Evolutionary conservation across 768 basidiomycete genomes (phyloP).

Genomic region (Suillus subluteus): DNA sequence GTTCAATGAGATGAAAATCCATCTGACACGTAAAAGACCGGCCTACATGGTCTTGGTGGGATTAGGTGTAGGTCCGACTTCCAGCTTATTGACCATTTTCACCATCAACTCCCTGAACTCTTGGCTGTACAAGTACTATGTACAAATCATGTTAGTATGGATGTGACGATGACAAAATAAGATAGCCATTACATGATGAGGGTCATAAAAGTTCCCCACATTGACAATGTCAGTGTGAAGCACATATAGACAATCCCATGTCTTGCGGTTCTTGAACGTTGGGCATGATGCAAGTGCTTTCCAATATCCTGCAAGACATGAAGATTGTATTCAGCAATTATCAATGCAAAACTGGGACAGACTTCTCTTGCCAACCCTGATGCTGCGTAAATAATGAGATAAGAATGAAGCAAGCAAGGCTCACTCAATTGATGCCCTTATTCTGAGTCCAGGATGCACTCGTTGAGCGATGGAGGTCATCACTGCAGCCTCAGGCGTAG

Average conservation of each 20-base stretch:
- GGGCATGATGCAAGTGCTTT: conserved; percentile 13
- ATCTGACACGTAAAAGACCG: too few relatives aligned
- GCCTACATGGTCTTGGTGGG: background rate
- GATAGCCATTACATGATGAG: background rate
- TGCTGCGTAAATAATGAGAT: too few relatives aligned
- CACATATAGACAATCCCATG: conserved; percentile 15
- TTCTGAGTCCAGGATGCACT: too few relatives aligned
- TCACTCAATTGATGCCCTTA: too few relatives aligned
- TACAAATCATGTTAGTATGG: background rate
- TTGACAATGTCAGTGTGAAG: conserved; percentile 23
- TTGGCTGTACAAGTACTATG: conserved; percentile 2
- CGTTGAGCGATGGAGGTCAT: too few relatives aligned
- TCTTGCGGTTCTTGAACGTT: conserved; percentile 9
- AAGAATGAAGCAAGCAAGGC: too few relatives aligned
- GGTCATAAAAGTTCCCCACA: conserved; percentile 23
- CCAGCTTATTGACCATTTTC: background rate
- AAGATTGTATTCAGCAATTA: background rate
- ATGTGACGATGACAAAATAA: background rate
- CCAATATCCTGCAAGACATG: conserved; percentile 24
- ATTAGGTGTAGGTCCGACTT: background rate
- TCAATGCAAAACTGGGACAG: conserved; percentile 10
- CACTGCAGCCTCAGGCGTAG: too few relatives aligned
- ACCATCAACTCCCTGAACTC: conserved; percentile 14
- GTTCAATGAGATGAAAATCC: too few relatives aligned
- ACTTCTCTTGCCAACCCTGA: background rate